Evolutionary conservation across 495 filamentous ascomycete species (phyloP).

Genomic region (Aspergillus affinis): DNA sequence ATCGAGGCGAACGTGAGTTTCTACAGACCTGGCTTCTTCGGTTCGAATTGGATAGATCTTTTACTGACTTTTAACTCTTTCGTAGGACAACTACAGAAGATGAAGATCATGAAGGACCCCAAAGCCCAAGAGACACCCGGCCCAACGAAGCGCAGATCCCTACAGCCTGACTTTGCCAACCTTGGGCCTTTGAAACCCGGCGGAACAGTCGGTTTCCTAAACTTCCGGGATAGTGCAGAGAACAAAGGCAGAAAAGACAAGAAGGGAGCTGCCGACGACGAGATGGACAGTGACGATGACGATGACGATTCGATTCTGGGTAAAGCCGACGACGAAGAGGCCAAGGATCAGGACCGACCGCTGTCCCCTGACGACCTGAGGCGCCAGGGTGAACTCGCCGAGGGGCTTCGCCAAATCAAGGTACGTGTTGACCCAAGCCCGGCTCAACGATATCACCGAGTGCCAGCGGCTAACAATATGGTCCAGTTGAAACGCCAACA

Average conservation of each 20-base stretch:
- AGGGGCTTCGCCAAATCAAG: conserved; percentile 89
- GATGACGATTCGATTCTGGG: conserved; percentile 55
- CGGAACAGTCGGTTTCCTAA: conserved; percentile 84
- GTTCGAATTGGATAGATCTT: background rate
- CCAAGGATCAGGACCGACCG: conserved; percentile 61
- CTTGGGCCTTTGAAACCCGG: conserved; percentile 80
- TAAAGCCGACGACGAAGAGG: conserved; percentile 73
- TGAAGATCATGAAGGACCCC: conserved; percentile 73
- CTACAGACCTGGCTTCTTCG: background rate
- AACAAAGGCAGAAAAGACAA: conserved; percentile 51
- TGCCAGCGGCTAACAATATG: background rate
- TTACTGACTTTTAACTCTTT: conserved; percentile 24
- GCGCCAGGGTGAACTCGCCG: conserved; percentile 80
- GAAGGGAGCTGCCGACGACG: conserved; percentile 56
- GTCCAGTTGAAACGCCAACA: conserved; percentile 90
- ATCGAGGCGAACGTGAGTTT: conserved; percentile 86
- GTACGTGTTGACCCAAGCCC: conserved; percentile 50
- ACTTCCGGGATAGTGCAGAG: conserved; percentile 75
- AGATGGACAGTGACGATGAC: conserved; percentile 73
- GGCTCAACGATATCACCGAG: background rate
- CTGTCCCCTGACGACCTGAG: conserved; percentile 78
- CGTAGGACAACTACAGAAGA: conserved; percentile 86
- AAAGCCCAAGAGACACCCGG: conserved; percentile 59
- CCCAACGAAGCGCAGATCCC: conserved; percentile 67
- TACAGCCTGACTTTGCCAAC: conserved; percentile 76